Conservation (phyloP, 2,329 filamentous ascomycete genomes). For the Pyricularia grisea region DNA sequence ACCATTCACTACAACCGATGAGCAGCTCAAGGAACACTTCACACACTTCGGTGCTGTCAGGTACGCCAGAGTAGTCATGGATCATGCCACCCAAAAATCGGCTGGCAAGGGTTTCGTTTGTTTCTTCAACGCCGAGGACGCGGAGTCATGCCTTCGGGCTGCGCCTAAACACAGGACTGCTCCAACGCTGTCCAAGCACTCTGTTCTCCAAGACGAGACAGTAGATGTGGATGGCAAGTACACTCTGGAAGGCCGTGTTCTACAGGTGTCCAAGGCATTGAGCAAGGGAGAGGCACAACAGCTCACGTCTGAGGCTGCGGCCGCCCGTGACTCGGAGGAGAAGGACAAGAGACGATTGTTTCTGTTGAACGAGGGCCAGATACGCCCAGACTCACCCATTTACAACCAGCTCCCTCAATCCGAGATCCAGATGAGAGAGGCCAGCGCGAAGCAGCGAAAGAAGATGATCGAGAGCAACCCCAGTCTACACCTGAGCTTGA, state of each 20-base stretch:
- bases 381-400: conserved; percentile 66
- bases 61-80: conserved; percentile 86
- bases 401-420: conserved; percentile 67
- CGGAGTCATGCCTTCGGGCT: conserved; percentile 62
- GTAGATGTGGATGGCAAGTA: conserved; percentile 76
- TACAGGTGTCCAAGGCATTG: conserved; percentile 79
- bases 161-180: conserved; percentile 54
- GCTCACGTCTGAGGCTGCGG: conserved; percentile 63
- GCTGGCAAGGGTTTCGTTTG: conserved; percentile 93
- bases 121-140: conserved; percentile 72
- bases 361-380: conserved; percentile 76
- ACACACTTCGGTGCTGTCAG: conserved; percentile 77
- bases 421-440: conserved; percentile 81
- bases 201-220: conserved; percentile 78
- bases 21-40: conserved; percentile 77
- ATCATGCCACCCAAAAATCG: conserved; percentile 74
- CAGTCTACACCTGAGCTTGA: conserved; percentile 77
- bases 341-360: conserved; percentile 88
- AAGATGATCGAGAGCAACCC: conserved; percentile 88
- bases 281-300: conserved; percentile 70
- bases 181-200: conserved; percentile 53
- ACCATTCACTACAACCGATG: conserved; percentile 80
- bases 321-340: conserved; percentile 53
- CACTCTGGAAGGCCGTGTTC: conserved; percentile 79
- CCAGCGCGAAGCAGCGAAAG: conserved; percentile 79